Percentiles rank a stretch among this genome's conserved stretches.
These are phyloP conservation scores for Batkoa obscura DNA, from an alignment of 371 early-diverging fungal genomes.

Conservation along the genomic window DNA sequence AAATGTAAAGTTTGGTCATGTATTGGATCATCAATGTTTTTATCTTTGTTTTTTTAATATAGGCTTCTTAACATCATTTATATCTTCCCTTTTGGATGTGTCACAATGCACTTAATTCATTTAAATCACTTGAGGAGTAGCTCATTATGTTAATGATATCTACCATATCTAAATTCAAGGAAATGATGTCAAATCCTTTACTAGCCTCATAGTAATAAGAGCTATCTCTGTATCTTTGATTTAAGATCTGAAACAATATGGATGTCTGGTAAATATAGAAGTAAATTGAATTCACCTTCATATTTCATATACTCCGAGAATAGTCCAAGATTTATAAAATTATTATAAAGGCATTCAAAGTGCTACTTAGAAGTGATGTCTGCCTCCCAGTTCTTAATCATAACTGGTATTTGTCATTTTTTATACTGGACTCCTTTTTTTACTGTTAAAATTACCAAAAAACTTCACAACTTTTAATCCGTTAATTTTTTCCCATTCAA, in stretches of 20 bases:
- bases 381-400: slow-evolving; percentile 44
- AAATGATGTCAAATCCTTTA: slow-evolving; percentile 27
- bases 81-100: slow-evolving; percentile 33
- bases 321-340: slow-evolving; percentile 33
- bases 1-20: slow-evolving; percentile 40
- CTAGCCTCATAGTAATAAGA: slow-evolving; percentile 20
- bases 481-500: slow-evolving; percentile 7
- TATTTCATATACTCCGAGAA: slow-evolving; percentile 32
- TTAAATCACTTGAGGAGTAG: not conserved
- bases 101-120: slow-evolving; percentile 32
- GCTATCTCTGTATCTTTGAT: slow-evolving; percentile 43
- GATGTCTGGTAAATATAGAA: slow-evolving; percentile 26
- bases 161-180: slow-evolving; percentile 47
- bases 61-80: slow-evolving; percentile 15
- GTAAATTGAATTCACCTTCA: slow-evolving; percentile 34
- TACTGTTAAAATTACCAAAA: slow-evolving; percentile 18
- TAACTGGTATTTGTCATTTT: not conserved
- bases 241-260: slow-evolving; percentile 41
- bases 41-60: slow-evolving; percentile 11
- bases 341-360: slow-evolving; percentile 25
- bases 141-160: slow-evolving; percentile 57
- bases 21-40: slow-evolving; percentile 15
- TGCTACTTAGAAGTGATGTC: slow-evolving; percentile 21
- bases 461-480: slow-evolving; percentile 15
- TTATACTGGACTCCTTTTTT: slow-evolving; percentile 3